phyloP scores from a whole-genome alignment of 208 protist species.

The Eutreptiella sp. region DNA sequence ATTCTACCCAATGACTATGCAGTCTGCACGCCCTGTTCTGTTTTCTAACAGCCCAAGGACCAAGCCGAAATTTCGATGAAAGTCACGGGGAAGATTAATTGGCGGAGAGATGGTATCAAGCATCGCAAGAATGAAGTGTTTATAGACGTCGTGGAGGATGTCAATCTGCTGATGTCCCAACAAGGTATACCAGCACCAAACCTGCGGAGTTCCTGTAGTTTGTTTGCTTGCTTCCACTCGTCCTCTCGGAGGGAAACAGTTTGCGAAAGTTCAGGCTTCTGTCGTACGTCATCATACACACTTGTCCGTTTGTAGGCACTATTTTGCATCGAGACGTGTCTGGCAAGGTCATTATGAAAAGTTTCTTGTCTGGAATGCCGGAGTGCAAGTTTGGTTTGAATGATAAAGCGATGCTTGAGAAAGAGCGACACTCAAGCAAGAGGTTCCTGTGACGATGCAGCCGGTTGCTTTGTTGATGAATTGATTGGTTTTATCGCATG shows the following conservation, averaged over 20 bases:
- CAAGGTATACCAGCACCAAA: constrained; percentile 46
- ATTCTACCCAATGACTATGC: background rate
- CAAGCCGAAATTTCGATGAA: constrained; percentile 64
- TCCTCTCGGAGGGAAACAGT: too few relatives aligned
- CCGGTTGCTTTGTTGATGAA: too few relatives aligned
- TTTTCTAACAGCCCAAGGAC: constrained; percentile 11
- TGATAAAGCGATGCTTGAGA: constrained; percentile 80
- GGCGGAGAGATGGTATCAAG: constrained; percentile 80
- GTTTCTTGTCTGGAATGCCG: constrained; percentile 95
- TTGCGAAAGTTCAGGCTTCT: background rate
- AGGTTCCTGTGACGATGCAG: too few relatives aligned
- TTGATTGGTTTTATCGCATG: constrained; percentile 18
- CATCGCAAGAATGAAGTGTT: constrained; percentile 96
- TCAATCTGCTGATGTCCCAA: constrained; percentile 89
- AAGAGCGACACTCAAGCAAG: constrained; percentile 23
- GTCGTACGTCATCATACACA: background rate
- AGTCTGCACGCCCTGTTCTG: background rate
- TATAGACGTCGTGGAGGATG: constrained; percentile 94
- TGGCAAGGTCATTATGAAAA: constrained; percentile 89
- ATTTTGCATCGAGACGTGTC: constrained; percentile 83
- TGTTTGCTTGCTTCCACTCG: background rate
- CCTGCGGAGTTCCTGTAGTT: background rate
- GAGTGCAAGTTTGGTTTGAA: constrained; percentile 95
- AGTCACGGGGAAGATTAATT: constrained; percentile 80
- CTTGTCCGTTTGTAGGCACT: too few relatives aligned